Evolutionary conservation across 306 rosid genomes (phyloP).

Genomic region (Vigna nakashimae): DNA sequence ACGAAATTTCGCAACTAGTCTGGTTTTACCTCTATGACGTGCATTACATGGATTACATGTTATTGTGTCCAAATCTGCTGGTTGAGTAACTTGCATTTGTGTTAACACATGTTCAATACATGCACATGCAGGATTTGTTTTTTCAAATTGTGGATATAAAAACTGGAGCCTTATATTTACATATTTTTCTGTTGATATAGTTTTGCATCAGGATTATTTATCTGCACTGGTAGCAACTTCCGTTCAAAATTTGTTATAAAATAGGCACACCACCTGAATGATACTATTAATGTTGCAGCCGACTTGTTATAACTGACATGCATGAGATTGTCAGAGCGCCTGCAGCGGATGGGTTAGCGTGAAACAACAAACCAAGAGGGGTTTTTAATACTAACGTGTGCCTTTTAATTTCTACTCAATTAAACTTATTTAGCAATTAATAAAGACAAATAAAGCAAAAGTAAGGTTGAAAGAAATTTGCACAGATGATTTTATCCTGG

Average conservation of each 20-base stretch:
- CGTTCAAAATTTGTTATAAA: conserved; percentile 8
- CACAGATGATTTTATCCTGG: no score
- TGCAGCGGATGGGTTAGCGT: no score
- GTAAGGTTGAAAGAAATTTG: no score
- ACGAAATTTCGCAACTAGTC: conserved; percentile 16
- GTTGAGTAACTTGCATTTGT: conserved; percentile 35
- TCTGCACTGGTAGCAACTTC: conserved; percentile 1
- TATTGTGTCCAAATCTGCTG: conserved; percentile 14
- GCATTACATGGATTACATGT: conserved; percentile 12
- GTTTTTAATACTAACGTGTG: no score
- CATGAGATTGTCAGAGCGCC: no score
- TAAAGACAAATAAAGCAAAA: no score
- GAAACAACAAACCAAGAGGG: no score
- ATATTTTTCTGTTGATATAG: conserved; percentile 23
- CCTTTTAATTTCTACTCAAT: no score
- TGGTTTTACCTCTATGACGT: conserved; percentile 30
- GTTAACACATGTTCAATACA: conserved; percentile 15
- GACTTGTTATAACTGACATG: no score
- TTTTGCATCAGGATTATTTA: conserved; percentile 21
- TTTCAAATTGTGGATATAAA: background rate
- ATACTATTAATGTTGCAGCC: background rate
- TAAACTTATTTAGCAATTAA: no score
- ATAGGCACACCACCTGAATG: conserved; percentile 2
- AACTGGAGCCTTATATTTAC: conserved; percentile 3
- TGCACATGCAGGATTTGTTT: conserved; percentile 23